Conservation (phyloP, 352 stramenopile species). For the Phytophthora aleatoria region DNA sequence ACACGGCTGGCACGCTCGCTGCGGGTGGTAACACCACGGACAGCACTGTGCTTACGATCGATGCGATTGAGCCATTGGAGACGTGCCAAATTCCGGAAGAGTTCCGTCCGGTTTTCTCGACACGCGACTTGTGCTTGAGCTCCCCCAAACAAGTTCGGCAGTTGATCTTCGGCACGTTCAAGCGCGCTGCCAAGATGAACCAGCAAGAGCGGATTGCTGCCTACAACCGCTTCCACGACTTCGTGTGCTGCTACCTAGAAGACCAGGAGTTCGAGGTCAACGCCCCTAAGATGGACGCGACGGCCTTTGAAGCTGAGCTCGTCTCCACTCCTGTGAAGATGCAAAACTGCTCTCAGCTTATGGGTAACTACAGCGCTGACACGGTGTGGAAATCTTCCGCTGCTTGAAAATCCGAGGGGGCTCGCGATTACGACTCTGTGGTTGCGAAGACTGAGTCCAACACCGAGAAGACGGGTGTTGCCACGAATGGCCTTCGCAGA, state of each 20-base stretch:
- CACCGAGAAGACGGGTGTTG: no score
- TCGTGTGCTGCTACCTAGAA: slow-evolving; percentile 34
- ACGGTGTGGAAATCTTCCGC: slow-evolving; percentile 14
- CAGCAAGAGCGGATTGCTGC: slow-evolving; percentile 16
- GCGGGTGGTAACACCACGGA: not conserved
- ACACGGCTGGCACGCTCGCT: slow-evolving; percentile 8
- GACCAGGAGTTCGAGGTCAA: slow-evolving; percentile 35
- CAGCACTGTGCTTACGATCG: not conserved
- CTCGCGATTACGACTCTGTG: no score
- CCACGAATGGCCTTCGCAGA: no score
- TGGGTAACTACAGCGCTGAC: slow-evolving; percentile 20
- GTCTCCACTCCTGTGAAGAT: slow-evolving; percentile 26
- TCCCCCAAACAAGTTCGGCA: slow-evolving; percentile 13
- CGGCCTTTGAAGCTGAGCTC: slow-evolving; percentile 15
- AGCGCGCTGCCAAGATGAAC: slow-evolving; percentile 21
- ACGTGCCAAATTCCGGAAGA: slow-evolving; percentile 25
- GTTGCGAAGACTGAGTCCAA: no score
- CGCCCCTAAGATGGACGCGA: slow-evolving; percentile 11
- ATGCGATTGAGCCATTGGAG: slow-evolving; percentile 10
- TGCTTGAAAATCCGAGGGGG: no score
- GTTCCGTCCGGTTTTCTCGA: slow-evolving; percentile 26
- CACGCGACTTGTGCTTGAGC: slow-evolving; percentile 31
- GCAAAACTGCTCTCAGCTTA: slow-evolving; percentile 22
- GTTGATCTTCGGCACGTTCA: slow-evolving; percentile 32
- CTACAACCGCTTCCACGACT: slow-evolving; percentile 36